A percentile compares a stretch with the other conserved stretches of the same genome.
Evolutionary conservation across 2,329 filamentous ascomycete species (phyloP).

Genomic region (Aspergillus hortae): DNA sequence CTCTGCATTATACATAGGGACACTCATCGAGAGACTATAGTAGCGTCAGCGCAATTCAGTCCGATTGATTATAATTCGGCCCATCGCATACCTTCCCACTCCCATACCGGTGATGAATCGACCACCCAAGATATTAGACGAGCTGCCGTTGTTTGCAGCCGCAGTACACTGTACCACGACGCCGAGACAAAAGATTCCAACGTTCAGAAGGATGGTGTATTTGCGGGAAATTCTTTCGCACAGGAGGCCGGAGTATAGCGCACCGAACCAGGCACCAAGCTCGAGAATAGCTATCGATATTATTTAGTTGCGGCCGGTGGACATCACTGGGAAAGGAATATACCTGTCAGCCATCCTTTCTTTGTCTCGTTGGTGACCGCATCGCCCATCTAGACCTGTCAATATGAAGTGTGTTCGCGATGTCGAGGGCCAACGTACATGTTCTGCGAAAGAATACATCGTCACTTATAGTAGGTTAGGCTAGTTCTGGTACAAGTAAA

Average conservation of each 20-base stretch:
- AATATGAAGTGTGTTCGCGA: not conserved
- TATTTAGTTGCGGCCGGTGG: not conserved
- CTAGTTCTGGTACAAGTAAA: too few relatives aligned
- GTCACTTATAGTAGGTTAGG: slow-evolving; percentile 7
- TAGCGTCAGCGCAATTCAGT: too few relatives aligned
- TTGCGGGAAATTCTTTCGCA: slow-evolving; percentile 68
- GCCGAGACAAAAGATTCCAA: slow-evolving; percentile 65
- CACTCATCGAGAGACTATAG: slow-evolving; percentile 29
- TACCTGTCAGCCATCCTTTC: slow-evolving; percentile 26
- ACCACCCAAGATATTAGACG: slow-evolving; percentile 63
- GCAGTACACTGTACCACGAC: slow-evolving; percentile 66
- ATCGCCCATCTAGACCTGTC: slow-evolving; percentile 18
- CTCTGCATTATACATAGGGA: slow-evolving; percentile 48
- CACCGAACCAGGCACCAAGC: slow-evolving; percentile 73
- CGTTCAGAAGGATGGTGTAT: slow-evolving; percentile 64
- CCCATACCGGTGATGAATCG: slow-evolving; percentile 60
- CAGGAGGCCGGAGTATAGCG: slow-evolving; percentile 66
- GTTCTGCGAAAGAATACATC: slow-evolving; percentile 10
- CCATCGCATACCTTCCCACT: slow-evolving; percentile 48
- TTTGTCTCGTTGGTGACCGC: slow-evolving; percentile 19
- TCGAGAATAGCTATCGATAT: slow-evolving; percentile 61
- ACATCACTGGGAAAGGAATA: too few relatives aligned
- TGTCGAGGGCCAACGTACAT: not conserved
- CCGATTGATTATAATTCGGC: too few relatives aligned
- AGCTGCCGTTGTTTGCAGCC: slow-evolving; percentile 39